Base-by-base conservation (phyloP, 2,329 filamentous ascomycete species). In the Xylariomycetidae sp. region DNA sequence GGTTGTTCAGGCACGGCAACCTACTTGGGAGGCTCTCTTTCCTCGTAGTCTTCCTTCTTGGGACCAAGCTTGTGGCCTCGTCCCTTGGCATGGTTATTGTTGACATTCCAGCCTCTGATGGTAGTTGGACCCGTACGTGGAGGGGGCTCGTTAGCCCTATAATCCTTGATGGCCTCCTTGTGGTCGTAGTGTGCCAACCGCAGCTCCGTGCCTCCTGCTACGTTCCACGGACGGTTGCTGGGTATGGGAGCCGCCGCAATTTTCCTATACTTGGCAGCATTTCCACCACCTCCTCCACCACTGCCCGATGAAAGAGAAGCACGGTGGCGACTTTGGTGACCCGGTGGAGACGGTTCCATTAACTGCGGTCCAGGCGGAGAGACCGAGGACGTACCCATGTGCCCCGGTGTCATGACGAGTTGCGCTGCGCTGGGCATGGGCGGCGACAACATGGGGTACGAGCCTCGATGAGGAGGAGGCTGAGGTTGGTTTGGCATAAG, bases 241-340 rank as follows among this genome's bases (percentile, higher is more conserved):
- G 71, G 66, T 16, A 73, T 63, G 1, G 73, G 73, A 0, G 74
- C 74, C 8, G 74, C 74, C 40, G 76, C 72, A 24, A 78, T 67
- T 53, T 74, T 76, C 28, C 73, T 65, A 47, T 74, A 76, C 46
- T 74, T 73, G 16, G 53, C 44, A 10, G 50, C 25, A 13, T 29
- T 29, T 7, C 26, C 26, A 6, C 24, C n/a, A 5, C n/a, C n/a
- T n/a, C 38, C 15, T 9, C 47, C 40, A 6, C 48, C 48, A 23
- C 50, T 46, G 15, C 49, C 47, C 10, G 58, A 51, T 6, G 51
- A 50, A 9, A 54, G 51, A 3, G 57, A 59, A 18, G 49, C 52
- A 33, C 59, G 52, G 3, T 56, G 50, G 13, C 57, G 52, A 5
- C 49, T 46, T 16, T 48, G 48, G 10, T 51, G 43, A 3, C 46